These are phyloP conservation scores for Calonectria crousiana DNA, from an alignment of 2,329 filamentous ascomycete genomes.

Conservation along the genomic window DNA sequence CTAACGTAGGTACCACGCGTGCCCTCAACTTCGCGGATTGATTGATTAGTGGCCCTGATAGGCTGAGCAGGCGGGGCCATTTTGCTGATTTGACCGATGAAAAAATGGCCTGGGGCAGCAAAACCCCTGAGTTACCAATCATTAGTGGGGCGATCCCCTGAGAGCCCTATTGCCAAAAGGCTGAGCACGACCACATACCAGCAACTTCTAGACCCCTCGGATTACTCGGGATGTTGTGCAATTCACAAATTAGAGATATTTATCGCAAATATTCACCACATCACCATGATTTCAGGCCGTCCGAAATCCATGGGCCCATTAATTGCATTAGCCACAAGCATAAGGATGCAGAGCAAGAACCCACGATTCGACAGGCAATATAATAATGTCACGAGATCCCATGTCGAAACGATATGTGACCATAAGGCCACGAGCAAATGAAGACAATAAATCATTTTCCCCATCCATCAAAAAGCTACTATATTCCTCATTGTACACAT, in stretches of 20 bases:
- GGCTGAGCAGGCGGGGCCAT: background rate
- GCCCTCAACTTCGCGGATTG: constrained; percentile 9
- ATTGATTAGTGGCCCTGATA: constrained; percentile 3
- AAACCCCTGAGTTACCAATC: background rate
- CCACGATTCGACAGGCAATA: background rate
- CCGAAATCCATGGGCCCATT: background rate
- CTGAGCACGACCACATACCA: background rate
- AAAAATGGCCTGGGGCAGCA: background rate
- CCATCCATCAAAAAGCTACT: constrained; percentile 40
- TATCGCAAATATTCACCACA: background rate
- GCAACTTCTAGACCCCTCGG: background rate
- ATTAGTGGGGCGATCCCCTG: background rate
- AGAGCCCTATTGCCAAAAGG: background rate
- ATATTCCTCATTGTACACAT: constrained; percentile 47
- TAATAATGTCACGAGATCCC: background rate
- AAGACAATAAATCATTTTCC: constrained; percentile 36
- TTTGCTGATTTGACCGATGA: background rate
- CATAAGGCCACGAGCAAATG: background rate
- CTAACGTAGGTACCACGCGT: background rate
- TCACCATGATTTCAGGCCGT: too few species aligned
- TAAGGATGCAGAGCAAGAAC: background rate
- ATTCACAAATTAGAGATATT: background rate
- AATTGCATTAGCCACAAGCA: background rate
- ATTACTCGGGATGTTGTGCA: background rate
- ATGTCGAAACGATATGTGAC: background rate